Evolutionary conservation across 2,329 filamentous ascomycete genomes (phyloP), one percentile per base, ranked within the genome.

Genomic region (Ustulina deusta): DNA sequence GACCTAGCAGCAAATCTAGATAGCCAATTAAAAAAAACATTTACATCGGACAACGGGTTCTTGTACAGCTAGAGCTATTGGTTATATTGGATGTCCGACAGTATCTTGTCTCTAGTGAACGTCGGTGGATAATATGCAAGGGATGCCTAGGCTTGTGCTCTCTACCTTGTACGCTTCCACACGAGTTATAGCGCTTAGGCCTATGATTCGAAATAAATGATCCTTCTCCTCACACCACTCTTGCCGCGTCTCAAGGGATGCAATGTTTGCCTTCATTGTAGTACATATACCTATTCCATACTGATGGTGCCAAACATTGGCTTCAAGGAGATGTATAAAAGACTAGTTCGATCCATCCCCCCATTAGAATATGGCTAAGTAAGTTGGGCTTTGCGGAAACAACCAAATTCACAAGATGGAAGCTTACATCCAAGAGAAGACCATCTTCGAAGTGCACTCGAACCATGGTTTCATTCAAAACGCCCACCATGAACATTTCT

Each of bases 371-470:
- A 22, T 54, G n/a, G 15, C 5, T 2, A 22, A 2, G 1, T 11
- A 36, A 36, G 29, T 54, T 54, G n/a, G n/a, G n/a, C n/a, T n/a
- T n/a, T n/a, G n/a, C n/a, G n/a, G n/a, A n/a, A n/a, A 22, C 17
- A 20, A 10, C 17, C 3, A 5, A 54, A 15, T 15, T 54, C 1
- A 3, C 4, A 34, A 52, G 6, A 62, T 62, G 49, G 17, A 7
- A n/a, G 17, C 7, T 13, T 22, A n/a, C 25, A 15, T 36, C 7
- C 5, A 17, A 6, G 29, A 38, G 3, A 40, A 27, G 10, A 56
- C 60, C 0, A 32, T 62, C 20, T 62, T 62, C 10, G 44, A 34
- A 15, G 40, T 62, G 2, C 36, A 55, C 27, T 62, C 49, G 0
- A 0, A 7, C 1, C 1, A 13, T 7, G 5, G 0, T 5, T 54